phyloP scores from a whole-genome alignment of 1,139 yeast species.

The Kazachstania sp. region DNA sequence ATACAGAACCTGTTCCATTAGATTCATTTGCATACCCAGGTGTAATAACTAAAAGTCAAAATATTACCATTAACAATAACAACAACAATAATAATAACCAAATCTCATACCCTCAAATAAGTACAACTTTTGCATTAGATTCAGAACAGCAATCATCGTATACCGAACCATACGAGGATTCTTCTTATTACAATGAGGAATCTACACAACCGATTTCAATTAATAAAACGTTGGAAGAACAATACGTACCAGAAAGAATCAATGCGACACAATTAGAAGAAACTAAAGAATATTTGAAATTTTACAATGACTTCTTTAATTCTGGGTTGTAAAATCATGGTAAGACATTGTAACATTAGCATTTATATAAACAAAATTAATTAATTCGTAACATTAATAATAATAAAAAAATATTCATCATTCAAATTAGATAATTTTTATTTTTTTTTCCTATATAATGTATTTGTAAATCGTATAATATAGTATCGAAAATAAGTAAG shows the following conservation, averaged over 20 bases:
- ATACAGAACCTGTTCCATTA: neutral
- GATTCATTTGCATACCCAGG: neutral
- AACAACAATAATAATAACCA: neutral
- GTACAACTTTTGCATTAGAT: conserved; percentile 6
- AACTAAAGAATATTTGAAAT: conserved; percentile 25
- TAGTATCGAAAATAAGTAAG: neutral
- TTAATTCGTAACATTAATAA: neutral
- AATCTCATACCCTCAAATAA: no score
- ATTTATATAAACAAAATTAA: neutral
- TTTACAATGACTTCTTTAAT: conserved; percentile 24
- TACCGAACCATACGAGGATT: conserved; percentile 2
- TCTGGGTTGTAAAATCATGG: conserved; percentile 5
- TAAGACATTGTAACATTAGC: neutral
- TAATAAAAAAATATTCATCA: conserved; percentile 1
- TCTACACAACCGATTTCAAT: conserved; percentile 6
- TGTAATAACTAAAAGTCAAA: neutral
- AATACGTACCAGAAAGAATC: conserved; percentile 16
- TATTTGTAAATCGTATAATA: neutral
- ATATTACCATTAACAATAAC: neutral
- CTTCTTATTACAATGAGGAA: neutral
- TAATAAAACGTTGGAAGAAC: conserved; percentile 14
- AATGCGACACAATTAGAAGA: conserved; percentile 23
- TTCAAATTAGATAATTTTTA: neutral
- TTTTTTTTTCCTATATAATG: no score
- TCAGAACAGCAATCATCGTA: conserved; percentile 8